Evolutionary conservation across 208 protist genomes (phyloP).

Genomic region (Balamuthia mandrillaris): DNA sequence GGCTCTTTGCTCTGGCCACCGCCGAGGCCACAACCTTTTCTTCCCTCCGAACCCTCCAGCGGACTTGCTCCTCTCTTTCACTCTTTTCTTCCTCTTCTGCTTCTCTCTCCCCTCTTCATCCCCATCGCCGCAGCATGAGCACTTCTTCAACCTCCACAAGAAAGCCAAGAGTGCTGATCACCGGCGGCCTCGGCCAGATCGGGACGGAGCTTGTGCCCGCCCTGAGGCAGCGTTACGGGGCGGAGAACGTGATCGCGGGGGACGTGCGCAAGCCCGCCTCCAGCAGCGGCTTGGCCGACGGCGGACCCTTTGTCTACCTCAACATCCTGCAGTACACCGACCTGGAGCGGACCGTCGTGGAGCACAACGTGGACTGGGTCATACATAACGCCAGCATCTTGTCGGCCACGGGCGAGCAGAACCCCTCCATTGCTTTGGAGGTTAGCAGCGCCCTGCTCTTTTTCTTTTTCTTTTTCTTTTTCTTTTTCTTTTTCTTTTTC

Average conservation of each 20-base stretch:
- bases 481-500: no score
- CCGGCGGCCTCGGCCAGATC: conserved; percentile 79
- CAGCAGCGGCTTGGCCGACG: background rate
- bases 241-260: conserved; percentile 73
- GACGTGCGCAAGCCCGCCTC: conserved; percentile 69
- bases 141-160: no score
- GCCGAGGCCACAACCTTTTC: no score
- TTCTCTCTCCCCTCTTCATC: no score
- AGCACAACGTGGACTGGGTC: conserved; percentile 66
- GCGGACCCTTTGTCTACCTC: conserved; percentile 42
- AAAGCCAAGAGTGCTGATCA: conserved; percentile 75
- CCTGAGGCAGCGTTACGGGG: conserved; percentile 68
- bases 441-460: no score
- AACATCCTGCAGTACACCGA: conserved; percentile 54
- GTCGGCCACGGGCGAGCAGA: conserved; percentile 76
- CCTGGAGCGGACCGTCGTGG: conserved; percentile 11
- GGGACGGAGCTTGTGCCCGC: conserved; percentile 69
- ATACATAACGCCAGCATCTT: conserved; percentile 79
- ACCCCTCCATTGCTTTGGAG: conserved; percentile 70
- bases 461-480: no score
- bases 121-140: no score
- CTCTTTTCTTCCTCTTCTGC: no score
- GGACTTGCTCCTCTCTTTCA: no score
- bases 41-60: no score
- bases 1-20: no score